phyloP scores from a whole-genome alignment of 805 yeast species.

The Torulaspora quercuum region DNA sequence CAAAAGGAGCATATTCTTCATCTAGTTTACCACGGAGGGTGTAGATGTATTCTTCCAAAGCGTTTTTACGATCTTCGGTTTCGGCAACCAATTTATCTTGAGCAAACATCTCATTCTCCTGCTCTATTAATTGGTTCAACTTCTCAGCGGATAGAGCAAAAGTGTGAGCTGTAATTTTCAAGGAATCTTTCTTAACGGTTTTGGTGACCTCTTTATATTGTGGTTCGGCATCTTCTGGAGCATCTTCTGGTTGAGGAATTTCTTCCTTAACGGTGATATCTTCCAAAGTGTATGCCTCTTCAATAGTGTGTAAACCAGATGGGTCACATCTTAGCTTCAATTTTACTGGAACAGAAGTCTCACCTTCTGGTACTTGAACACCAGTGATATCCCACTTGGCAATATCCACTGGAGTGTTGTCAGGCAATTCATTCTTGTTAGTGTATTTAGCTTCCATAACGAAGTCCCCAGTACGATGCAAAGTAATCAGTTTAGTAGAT shows the following conservation, averaged over 20 bases:
- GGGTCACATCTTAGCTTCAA: conserved; percentile 96
- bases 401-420: conserved; percentile 57
- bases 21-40: conserved; percentile 96
- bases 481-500: conserved; percentile 89
- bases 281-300: conserved; percentile 91
- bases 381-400: conserved; percentile 88
- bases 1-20: conserved; percentile 83
- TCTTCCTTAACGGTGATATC: conserved; percentile 88
- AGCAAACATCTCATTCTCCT: conserved; percentile 77
- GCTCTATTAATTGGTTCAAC: conserved; percentile 66
- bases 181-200: conserved; percentile 84
- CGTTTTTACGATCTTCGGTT: conserved; percentile 98
- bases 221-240: conserved; percentile 66
- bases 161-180: conserved; percentile 57
- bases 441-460: conserved; percentile 84
- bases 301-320: conserved; percentile 90
- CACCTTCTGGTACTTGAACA: conserved; percentile 74
- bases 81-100: conserved; percentile 96
- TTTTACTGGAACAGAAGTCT: conserved; percentile 76
- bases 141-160: conserved; percentile 55
- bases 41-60: conserved; percentile 97
- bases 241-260: conserved; percentile 53
- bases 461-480: conserved; percentile 88
- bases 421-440: conserved; percentile 66
- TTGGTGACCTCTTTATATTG: conserved; percentile 87